phyloP scores from a whole-genome alignment of 805 yeast genomes.

The Komagataella mondaviorum region DNA sequence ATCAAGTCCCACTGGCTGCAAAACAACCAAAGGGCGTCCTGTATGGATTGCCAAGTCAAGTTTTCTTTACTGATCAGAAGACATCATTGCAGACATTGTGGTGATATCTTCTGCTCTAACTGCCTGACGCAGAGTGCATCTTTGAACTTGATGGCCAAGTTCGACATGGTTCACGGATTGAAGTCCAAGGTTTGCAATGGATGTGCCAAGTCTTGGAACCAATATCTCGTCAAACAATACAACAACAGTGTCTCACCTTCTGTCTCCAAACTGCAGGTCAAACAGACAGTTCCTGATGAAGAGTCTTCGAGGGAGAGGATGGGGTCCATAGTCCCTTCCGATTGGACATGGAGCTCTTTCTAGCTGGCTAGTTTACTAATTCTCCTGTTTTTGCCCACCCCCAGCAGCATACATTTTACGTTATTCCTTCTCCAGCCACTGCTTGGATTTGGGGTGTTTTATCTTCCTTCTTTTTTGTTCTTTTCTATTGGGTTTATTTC shows the following conservation, averaged over 20 bases:
- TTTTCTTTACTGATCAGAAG: constrained; percentile 19
- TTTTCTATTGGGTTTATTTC: constrained; percentile 1
- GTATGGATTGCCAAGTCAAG: constrained; percentile 16
- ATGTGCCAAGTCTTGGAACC: constrained; percentile 1
- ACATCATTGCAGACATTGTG: constrained; percentile 42
- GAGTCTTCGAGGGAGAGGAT: neutral
- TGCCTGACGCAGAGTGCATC: constrained; percentile 16
- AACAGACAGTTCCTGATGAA: constrained; percentile 4
- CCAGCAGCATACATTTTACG: neutral
- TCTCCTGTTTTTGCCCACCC: neutral
- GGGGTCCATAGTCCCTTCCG: constrained; percentile 1
- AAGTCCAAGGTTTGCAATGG: constrained; percentile 1
- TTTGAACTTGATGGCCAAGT: constrained; percentile 19
- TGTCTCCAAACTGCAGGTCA: neutral
- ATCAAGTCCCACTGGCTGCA: constrained; percentile 41
- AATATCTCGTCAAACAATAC: constrained; percentile 1
- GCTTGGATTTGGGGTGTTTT: neutral
- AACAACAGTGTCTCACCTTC: neutral
- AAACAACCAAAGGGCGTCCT: constrained; percentile 21
- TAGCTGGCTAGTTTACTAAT: neutral
- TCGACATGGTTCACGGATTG: constrained; percentile 10
- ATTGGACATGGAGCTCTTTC: constrained; percentile 5
- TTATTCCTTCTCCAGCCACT: neutral
- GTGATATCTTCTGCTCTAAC: constrained; percentile 26
- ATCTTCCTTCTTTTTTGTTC: neutral